A percentile compares a stretch with the other conserved stretches of the same genome.
Evolutionary conservation across 2,329 filamentous ascomycete species (phyloP).

Genomic region (Ampelomyces quisqualis): DNA sequence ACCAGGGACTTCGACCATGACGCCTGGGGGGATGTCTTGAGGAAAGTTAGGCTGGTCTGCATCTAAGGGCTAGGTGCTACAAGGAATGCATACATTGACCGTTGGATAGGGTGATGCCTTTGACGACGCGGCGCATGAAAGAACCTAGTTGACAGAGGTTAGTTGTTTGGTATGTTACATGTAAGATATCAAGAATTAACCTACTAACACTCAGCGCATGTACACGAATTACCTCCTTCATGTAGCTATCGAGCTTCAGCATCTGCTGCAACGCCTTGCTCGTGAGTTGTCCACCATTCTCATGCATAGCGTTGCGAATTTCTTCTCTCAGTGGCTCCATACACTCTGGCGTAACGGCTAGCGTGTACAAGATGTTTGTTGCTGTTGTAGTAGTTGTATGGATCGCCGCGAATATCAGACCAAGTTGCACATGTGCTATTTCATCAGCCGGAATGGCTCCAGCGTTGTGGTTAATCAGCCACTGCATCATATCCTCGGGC

Average conservation of each 20-base stretch:
- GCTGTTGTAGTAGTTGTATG: slow-evolving; percentile 33
- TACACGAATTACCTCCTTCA: slow-evolving; percentile 38
- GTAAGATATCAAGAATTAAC: too few relatives aligned
- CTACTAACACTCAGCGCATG: slow-evolving; percentile 27
- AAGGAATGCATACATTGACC: too few relatives aligned
- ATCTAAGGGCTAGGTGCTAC: too few relatives aligned
- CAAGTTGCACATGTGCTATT: slow-evolving; percentile 22
- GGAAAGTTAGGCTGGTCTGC: too few relatives aligned
- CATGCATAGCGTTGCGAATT: slow-evolving; percentile 41
- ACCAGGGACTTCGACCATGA: slow-evolving; percentile 34
- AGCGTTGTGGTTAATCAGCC: slow-evolving; percentile 33
- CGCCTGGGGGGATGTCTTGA: slow-evolving; percentile 43
- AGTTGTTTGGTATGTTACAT: too few relatives aligned
- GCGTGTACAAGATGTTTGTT: slow-evolving; percentile 34
- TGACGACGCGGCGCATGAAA: slow-evolving; percentile 55
- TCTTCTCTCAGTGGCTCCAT: slow-evolving; percentile 48
- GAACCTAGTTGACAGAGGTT: too few relatives aligned
- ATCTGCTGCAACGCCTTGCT: slow-evolving; percentile 39
- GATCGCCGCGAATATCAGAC: slow-evolving; percentile 34
- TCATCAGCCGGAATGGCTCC: slow-evolving; percentile 5
- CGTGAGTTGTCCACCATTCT: slow-evolving; percentile 36
- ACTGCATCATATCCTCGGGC: slow-evolving; percentile 44
- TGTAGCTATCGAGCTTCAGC: slow-evolving; percentile 41
- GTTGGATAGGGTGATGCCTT: slow-evolving; percentile 56
- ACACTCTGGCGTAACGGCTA: slow-evolving; percentile 43